phyloP scores from a whole-genome alignment of 176 grass and related monocot species.

The Alopecurus myosuroides region DNA sequence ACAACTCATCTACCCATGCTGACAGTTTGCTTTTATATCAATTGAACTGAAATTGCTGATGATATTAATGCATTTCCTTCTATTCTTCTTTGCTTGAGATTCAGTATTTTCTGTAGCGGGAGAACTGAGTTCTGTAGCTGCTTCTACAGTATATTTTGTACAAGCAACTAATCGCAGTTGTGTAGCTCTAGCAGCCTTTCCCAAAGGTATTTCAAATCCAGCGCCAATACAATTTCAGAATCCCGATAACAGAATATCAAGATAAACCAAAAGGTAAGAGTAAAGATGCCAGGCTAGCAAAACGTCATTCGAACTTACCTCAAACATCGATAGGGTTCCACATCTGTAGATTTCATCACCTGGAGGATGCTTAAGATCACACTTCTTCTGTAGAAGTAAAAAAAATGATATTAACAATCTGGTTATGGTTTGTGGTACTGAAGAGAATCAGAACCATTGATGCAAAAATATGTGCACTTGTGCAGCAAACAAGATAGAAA shows the following conservation, averaged over 20 bases:
- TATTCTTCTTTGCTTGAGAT: background rate
- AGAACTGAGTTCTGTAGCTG: background rate
- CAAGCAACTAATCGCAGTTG: background rate
- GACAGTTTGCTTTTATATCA: background rate
- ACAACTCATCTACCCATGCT: background rate
- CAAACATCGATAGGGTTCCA: constrained; percentile 96
- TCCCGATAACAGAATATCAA: background rate
- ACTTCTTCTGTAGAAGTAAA: constrained; percentile 72
- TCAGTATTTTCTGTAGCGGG: background rate
- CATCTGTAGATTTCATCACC: constrained; percentile 99
- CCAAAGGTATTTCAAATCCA: background rate
- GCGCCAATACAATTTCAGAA: background rate
- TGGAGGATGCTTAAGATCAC: constrained; percentile 96
- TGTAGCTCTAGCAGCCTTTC: background rate
- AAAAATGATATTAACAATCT: constrained; percentile 10
- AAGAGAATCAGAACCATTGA: background rate
- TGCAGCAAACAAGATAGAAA: background rate
- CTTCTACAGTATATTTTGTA: background rate
- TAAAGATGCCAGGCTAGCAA: background rate
- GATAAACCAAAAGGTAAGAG: background rate
- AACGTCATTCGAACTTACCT: constrained; percentile 44
- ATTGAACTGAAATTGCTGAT: background rate
- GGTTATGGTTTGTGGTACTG: background rate
- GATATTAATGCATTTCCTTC: background rate
- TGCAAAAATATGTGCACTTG: background rate